A percentile compares a stretch with the other conserved stretches of the same genome.
These are phyloP conservation scores for Plasmodium sp. DNA, from an alignment of 169 alveolate species.

Conservation along the genomic window DNA sequence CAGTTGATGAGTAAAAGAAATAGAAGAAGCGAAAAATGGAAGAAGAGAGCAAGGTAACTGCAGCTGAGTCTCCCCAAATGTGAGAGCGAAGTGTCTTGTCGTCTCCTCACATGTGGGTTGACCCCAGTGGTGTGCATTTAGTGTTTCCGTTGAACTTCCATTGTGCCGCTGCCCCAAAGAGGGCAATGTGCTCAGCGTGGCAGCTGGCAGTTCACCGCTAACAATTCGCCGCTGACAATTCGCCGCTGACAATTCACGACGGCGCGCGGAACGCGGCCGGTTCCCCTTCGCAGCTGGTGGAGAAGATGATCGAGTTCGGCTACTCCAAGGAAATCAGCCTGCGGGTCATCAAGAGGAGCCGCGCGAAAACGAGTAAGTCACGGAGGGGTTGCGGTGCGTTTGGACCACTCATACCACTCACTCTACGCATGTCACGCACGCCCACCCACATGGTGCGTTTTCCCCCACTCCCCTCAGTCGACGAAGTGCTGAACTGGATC, in stretches of 20 bases:
- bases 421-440: not conserved
- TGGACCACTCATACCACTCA: too few relatives aligned
- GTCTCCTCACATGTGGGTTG: not conserved
- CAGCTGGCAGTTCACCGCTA: too few relatives aligned
- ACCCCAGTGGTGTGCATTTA: not conserved
- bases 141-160: not conserved
- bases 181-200: not conserved
- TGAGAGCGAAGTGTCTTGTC: not conserved
- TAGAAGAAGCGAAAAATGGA: not conserved
- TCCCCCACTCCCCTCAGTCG: conserved; percentile 5
- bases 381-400: not conserved
- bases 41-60: not conserved
- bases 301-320: conserved; percentile 53
- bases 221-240: too few relatives aligned
- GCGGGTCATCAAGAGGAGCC: conserved; percentile 37
- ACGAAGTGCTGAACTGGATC: conserved; percentile 66
- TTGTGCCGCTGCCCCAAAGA: not conserved
- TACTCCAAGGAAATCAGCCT: conserved; percentile 36
- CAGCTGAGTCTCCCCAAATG: not conserved
- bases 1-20: not conserved
- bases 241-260: too few relatives aligned
- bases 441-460: not conserved
- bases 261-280: not conserved
- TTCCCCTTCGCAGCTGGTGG: conserved; percentile 23
- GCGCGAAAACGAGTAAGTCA: conserved; percentile 62